Conservation (phyloP, 352 stramenopile species). For the Pythium phragmitis region DNA sequence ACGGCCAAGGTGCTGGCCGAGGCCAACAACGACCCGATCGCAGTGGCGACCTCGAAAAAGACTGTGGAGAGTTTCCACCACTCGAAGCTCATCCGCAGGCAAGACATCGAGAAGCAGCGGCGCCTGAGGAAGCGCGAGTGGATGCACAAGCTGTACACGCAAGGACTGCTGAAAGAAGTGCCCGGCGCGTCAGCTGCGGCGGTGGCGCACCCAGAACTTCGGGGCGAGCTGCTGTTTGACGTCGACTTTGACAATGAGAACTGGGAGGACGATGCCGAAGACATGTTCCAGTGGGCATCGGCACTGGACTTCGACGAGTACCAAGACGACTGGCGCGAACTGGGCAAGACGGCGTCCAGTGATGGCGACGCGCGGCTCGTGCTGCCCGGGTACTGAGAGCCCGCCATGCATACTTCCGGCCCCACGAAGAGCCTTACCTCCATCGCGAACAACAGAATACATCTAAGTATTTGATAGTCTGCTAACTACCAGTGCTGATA, state of each 20-base stretch:
- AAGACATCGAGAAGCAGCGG: conserved; percentile 49
- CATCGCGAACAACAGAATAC: no score
- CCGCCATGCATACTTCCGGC: no score
- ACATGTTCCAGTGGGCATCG: conserved; percentile 71
- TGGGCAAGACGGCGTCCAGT: conserved; percentile 61
- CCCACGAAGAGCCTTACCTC: background rate
- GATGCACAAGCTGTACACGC: conserved; percentile 80
- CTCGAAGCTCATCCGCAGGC: conserved; percentile 48
- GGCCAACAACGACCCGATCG: conserved; percentile 55
- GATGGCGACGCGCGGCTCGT: conserved; percentile 25
- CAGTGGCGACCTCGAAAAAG: conserved; percentile 44
- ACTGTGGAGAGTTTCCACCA: conserved; percentile 39
- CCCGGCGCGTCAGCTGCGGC: background rate
- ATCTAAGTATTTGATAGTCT: background rate
- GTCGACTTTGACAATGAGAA: conserved; percentile 68
- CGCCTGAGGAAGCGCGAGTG: conserved; percentile 71
- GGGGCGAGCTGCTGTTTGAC: conserved; percentile 39
- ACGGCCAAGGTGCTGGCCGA: conserved; percentile 76
- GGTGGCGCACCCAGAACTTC: conserved; percentile 17
- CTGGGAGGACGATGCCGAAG: conserved; percentile 65
- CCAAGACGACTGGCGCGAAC: conserved; percentile 55
- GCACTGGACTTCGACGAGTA: conserved; percentile 77
- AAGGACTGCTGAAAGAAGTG: conserved; percentile 43
- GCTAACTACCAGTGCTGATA: background rate
- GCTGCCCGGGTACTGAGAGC: background rate